Base-by-base conservation (phyloP, 345 rosid species). In the Sisymbrium irio region DNA sequence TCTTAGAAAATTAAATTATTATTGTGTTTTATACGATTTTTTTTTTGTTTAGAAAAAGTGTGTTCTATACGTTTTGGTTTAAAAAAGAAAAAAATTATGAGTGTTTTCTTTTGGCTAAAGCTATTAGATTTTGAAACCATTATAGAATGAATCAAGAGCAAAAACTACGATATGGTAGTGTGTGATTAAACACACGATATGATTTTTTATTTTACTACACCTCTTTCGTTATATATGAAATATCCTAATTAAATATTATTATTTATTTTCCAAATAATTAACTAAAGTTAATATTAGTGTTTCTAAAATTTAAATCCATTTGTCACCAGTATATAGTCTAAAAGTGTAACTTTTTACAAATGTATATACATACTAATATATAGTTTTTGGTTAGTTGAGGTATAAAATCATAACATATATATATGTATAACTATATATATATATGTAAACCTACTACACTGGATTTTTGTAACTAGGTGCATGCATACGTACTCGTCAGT, bases 401-500 rank as follows among this genome's bases (percentile, higher is more conserved):
- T 54, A 55, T 56, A n/a, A 25, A 69, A 37, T 13, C 30, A 51
- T 59, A 42, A 14, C 25, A n/a, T n/a, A n/a, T n/a, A n/a, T n/a
- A n/a, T n/a, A n/a, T n/a, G n/a, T n/a, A n/a, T n/a, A n/a, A n/a
- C n/a, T n/a, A n/a, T n/a, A n/a, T n/a, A n/a, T n/a, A n/a, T 22
- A 61, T 5, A 42, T 36, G 25, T 51, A 51, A 54, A 77, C 76
- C 72, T 70, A 36, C 76, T 58, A 70, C 62, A 39, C 19, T 77
- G 79, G 67, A 64, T 10, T 69, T 76, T 77, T 46, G 66, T 77
- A 22, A 3, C 25, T 22, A 36, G 71, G 44, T 69, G 75, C 75
- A 53, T 61, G 62, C 62, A 75, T 68, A 53, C 79, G 25, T 53
- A 68, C 69, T 62, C 47, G 41, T 35, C 79, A 53, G 51, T 62